Evolutionary conservation across 2,329 filamentous ascomycete species (phyloP), one percentile per base, ranked within the genome.

Genomic region (Lecanicillium sp.): DNA sequence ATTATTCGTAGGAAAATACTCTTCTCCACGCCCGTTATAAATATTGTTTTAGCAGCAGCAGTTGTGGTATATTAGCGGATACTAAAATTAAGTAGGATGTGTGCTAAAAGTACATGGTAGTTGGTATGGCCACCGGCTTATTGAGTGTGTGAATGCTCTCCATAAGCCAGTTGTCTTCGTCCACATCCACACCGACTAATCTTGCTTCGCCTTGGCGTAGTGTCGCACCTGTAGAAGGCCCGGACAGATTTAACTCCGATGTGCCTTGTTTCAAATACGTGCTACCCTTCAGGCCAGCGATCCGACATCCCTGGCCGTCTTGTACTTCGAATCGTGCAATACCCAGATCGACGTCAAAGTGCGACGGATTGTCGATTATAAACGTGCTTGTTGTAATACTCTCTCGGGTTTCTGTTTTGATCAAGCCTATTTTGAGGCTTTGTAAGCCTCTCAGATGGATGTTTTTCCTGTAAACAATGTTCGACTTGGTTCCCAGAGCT

Each of bases 281-380:
- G 9, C 20, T 16, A 13, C 37, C 37, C 25, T 25, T 39, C 29
- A 29, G 37, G 30, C 34, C 37, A 20, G 30, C 37, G 16, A 39
- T 34, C 4, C 37, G 25, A 0, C 17, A 14, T 7, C 37, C 37
- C 8, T 39, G 16, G 13, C 34, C 34, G 13, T 35, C 31, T 12
- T 35, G 37, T n/a, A 39, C 37, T 25, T 39, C 37, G 25, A 33
- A 39, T n/a, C 33, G 14, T 14, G 34, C 37, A 7, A 31, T 39
- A 2, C 37, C 37, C n/a, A 39, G 31, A 16, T 39, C 37, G 16
- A 39, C 9, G n/a, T 39, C 37, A 29, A 39, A 39, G 12, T 40
- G 38, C 12, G 38, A 40, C 29, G 33, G 38, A 14, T 36, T 40
- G 12, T 25, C 19, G 18, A 35, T 14, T 14, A 33, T 14, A 9